These are phyloP conservation scores for Fusarium aywerte DNA, from an alignment of 2,329 filamentous ascomycete genomes.

Conservation along the genomic window DNA sequence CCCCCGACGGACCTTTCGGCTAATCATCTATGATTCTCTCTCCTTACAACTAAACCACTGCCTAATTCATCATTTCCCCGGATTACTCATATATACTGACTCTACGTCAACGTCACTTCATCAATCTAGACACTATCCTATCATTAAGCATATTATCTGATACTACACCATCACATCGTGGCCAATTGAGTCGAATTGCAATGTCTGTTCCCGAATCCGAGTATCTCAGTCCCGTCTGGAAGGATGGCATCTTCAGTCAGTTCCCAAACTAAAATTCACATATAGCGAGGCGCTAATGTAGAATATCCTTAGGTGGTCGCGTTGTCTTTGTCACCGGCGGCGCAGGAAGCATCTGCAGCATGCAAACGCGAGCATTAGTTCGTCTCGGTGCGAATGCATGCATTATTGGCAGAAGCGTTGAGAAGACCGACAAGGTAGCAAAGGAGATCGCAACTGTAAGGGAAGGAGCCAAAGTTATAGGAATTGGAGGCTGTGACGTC, in stretches of 20 bases:
- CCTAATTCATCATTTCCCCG: background rate
- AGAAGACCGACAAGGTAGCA: slow-evolving; percentile 86
- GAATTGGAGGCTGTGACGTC: slow-evolving; percentile 83
- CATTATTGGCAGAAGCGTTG: slow-evolving; percentile 88
- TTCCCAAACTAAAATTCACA: background rate
- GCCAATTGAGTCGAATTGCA: background rate
- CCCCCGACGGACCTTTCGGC: slow-evolving; percentile 1
- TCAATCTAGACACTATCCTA: background rate
- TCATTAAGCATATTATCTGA: background rate
- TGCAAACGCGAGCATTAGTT: slow-evolving; percentile 91
- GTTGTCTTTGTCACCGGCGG: slow-evolving; percentile 96
- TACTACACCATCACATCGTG: background rate
- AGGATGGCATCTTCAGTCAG: slow-evolving; percentile 85
- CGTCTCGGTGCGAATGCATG: slow-evolving; percentile 92
- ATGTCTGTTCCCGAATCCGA: slow-evolving; percentile 79
- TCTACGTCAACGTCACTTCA: background rate
- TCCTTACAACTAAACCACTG: background rate
- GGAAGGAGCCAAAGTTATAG: slow-evolving; percentile 83
- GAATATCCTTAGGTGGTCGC: slow-evolving; percentile 73
- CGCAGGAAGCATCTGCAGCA: slow-evolving; percentile 92
- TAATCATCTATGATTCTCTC: background rate
- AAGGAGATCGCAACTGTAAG: slow-evolving; percentile 84
- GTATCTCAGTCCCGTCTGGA: slow-evolving; percentile 87
- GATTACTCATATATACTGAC: background rate
- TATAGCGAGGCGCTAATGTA: background rate